Base-by-base conservation (phyloP, 2,329 filamentous ascomycete genomes). In the Akanthomyces lecanii region DNA sequence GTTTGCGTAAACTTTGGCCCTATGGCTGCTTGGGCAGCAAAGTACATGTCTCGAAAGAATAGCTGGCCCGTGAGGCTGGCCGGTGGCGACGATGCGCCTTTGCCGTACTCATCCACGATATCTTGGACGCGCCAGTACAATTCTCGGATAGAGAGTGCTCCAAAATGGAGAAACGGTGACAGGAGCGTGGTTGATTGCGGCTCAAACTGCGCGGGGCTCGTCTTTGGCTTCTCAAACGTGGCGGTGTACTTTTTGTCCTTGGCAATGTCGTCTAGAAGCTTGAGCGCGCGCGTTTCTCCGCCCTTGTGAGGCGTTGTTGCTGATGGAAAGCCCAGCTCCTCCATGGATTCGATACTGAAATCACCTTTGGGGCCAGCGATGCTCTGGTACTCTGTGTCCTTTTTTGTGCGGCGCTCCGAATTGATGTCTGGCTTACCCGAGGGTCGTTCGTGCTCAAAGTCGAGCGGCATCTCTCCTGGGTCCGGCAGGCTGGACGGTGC, bases 11-110 rank as follows among this genome's bases (percentile, higher is more conserved):
- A 92, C 0, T 77, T 69, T 38, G 82, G 78, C 0, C 89, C 89
- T 1, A 92, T 76, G 0, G 84, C 81, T 0, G 89, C 88, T 71
- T 93, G 89, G 0, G 89, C 89, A 16, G 84, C 89, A 68, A 93
- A 92, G 74, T 92, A 93, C 90, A 93, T 93, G 71, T 93, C 90
- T 18, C 90, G 82, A 72, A 93, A 93, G 12, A 92, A 78, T 1
- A 93, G 75, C 68, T 93, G 90, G 3, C 90, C 90, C 0, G 82
- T 86, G 18, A 93, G 73, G 65, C 85, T 89, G n/a, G 85, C 85
- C 0, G 90, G 90, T 0, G 88, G 85, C 30, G 79, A 77, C 8
- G 85, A 88, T 3, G 83, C 83, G 2, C 79, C 79, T 40, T 80
- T 79, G 40, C 82, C 82, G 68, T 85, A 85, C 12, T 77, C 76